Evolutionary conservation across 108 stramenopile species (phyloP).

Genomic region (Nannochloropsis salina): DNA sequence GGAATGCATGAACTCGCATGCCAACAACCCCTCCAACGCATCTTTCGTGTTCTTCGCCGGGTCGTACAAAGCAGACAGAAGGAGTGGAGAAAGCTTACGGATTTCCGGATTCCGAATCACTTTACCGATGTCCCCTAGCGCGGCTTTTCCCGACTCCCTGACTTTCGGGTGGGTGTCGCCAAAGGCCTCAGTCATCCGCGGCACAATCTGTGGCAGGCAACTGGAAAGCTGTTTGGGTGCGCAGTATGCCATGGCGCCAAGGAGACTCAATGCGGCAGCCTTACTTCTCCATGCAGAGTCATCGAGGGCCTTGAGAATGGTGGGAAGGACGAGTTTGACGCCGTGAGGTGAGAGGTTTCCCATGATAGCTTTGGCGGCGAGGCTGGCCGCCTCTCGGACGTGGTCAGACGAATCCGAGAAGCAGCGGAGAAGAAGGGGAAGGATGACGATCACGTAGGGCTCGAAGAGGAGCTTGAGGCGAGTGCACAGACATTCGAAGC

Average conservation of each 20-base stretch:
- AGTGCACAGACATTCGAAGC: slow-evolving; percentile 80
- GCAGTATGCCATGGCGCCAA: slow-evolving; percentile 94
- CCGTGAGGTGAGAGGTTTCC: slow-evolving; percentile 88
- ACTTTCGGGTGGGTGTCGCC: slow-evolving; percentile 96
- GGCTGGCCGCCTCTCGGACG: slow-evolving; percentile 81
- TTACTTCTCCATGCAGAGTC: slow-evolving; percentile 94
- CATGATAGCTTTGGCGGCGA: slow-evolving; percentile 84
- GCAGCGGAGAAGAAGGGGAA: slow-evolving; percentile 84
- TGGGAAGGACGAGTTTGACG: slow-evolving; percentile 92
- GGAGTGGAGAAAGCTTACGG: slow-evolving; percentile 60
- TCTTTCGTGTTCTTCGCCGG: slow-evolving; percentile 61
- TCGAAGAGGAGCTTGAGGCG: slow-evolving; percentile 92
- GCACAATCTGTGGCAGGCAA: slow-evolving; percentile 92
- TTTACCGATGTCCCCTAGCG: slow-evolving; percentile 85
- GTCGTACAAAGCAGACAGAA: slow-evolving; percentile 85
- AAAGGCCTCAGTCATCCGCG: slow-evolving; percentile 80
- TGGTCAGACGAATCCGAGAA: slow-evolving; percentile 85
- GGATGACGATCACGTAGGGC: slow-evolving; percentile 93
- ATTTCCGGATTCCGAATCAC: slow-evolving; percentile 98
- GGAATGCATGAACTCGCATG: slow-evolving; percentile 83
- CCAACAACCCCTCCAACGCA: slow-evolving; percentile 52
- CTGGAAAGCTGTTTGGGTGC: slow-evolving; percentile 94
- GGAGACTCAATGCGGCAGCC: slow-evolving; percentile 69
- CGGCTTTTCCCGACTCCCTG: slow-evolving; percentile 72
- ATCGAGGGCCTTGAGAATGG: slow-evolving; percentile 83